Conservation (phyloP, 2,329 filamentous ascomycete species). For the Macrophomina phaseolina region DNA sequence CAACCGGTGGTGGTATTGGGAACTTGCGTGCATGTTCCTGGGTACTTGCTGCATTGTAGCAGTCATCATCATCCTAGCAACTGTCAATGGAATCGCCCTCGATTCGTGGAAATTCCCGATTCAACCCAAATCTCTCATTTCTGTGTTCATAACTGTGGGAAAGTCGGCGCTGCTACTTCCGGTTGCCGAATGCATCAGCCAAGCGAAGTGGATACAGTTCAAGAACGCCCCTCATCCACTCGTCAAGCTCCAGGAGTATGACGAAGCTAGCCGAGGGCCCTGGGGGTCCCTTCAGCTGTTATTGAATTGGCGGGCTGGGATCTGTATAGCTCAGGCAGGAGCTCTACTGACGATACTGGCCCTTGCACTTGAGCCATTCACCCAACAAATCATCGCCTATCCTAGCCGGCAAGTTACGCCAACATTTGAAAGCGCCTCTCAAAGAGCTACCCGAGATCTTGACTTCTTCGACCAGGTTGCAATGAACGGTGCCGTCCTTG, state of each 20-base stretch:
- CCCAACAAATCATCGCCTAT: conserved; percentile 1
- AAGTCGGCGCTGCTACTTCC: not conserved
- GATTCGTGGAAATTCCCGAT: not conserved
- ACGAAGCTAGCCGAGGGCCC: not conserved
- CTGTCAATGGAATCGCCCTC: not conserved
- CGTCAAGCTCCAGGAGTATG: not conserved
- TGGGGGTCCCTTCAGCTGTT: not conserved
- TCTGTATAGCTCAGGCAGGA: not conserved
- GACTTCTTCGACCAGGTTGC: not conserved
- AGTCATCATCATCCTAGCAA: not conserved
- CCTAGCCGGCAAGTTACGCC: not conserved
- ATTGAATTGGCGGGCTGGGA: not conserved
- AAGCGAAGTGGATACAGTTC: not conserved
- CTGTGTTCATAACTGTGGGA: not conserved
- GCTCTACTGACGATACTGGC: not conserved
- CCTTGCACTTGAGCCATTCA: not conserved
- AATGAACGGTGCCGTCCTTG: not conserved
- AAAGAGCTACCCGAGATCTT: not conserved
- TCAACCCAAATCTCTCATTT: not conserved
- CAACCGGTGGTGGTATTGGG: not conserved
- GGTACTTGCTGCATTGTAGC: not conserved
- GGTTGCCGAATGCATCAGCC: not conserved
- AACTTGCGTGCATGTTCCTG: not conserved
- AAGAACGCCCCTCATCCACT: not conserved
- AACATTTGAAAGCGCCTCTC: not conserved